Evolutionary conservation across 2,329 filamentous ascomycete species (phyloP).

Genomic region (Aspergillus chevalieri): DNA sequence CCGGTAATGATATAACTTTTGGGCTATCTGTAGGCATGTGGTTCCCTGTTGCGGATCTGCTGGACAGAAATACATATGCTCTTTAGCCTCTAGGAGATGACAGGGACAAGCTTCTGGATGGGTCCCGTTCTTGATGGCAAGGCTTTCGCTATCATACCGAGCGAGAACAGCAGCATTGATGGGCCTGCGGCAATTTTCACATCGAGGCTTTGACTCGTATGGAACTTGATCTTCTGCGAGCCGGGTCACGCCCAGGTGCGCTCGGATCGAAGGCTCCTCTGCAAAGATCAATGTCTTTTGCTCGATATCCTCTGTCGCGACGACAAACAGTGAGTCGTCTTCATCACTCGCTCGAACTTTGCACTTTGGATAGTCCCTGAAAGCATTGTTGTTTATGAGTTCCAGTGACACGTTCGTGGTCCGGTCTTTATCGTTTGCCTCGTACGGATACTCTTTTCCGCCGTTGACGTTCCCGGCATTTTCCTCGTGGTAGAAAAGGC

Average conservation of each 20-base stretch:
- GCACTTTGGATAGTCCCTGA: constrained; percentile 9
- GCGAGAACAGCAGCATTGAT: not conserved
- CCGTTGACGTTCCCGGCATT: constrained; percentile 15
- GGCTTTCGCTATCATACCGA: not conserved
- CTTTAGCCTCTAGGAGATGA: not conserved
- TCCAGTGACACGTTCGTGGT: constrained; percentile 10
- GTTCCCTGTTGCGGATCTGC: not conserved
- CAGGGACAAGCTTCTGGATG: constrained; percentile 7
- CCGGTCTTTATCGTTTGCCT: constrained; percentile 16
- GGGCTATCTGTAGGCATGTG: constrained; percentile 22
- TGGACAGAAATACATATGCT: constrained; percentile 8
- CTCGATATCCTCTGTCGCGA: constrained; percentile 21
- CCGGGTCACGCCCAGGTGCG: constrained; percentile 19
- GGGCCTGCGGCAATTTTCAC: constrained; percentile 24
- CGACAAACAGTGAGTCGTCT: constrained; percentile 17
- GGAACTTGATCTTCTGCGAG: constrained; percentile 3
- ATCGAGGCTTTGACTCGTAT: constrained; percentile 9
- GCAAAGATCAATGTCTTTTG: constrained; percentile 21
- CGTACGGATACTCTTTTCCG: constrained; percentile 23
- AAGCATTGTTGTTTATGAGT: constrained; percentile 18
- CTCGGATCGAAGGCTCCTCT: constrained; percentile 31
- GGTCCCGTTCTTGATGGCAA: constrained; percentile 1
- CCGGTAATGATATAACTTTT: constrained; percentile 22
- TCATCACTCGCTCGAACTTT: constrained; percentile 3
- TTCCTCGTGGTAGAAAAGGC: constrained; percentile 21